These are phyloP conservation scores for Xylariales sp. DNA, from an alignment of 2,329 filamentous ascomycete genomes.

Conservation along the genomic window DNA sequence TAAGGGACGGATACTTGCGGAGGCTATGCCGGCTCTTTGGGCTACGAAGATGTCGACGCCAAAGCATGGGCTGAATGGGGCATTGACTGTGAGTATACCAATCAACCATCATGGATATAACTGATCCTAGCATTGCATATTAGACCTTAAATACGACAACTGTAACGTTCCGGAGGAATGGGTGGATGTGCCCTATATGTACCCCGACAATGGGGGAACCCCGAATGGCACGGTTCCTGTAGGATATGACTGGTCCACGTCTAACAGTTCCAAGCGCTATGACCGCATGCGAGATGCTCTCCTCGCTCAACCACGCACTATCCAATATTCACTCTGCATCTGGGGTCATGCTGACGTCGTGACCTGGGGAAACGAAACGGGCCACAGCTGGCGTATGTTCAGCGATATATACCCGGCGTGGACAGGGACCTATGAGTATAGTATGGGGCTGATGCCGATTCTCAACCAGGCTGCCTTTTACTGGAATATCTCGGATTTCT, in stretches of 20 bases:
- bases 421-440: slow-evolving; percentile 19
- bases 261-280: slow-evolving; percentile 41
- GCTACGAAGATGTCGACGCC: slow-evolving; percentile 54
- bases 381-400: slow-evolving; percentile 42
- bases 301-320: slow-evolving; percentile 28
- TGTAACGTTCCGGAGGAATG: slow-evolving; percentile 38
- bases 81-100: slow-evolving; percentile 42
- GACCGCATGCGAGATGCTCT: slow-evolving; percentile 23
- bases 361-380: slow-evolving; percentile 43
- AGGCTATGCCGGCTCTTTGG: slow-evolving; percentile 51
- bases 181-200: slow-evolving; percentile 29
- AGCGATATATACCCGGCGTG: slow-evolving; percentile 35
- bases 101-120: not conserved
- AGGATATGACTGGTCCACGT: slow-evolving; percentile 45
- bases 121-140: not conserved
- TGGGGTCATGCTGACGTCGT: slow-evolving; percentile 49
- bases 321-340: slow-evolving; percentile 38
- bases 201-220: slow-evolving; percentile 24
- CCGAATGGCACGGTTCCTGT: slow-evolving; percentile 36
- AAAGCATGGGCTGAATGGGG: slow-evolving; percentile 53
- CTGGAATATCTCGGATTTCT: slow-evolving; percentile 40
- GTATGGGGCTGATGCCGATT: slow-evolving; percentile 30
- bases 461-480: slow-evolving; percentile 45
- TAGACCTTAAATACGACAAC: slow-evolving; percentile 55
- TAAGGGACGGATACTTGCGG: slow-evolving; percentile 41